phyloP scores from a whole-genome alignment of 257 asterid species.

The Nicotiana attenuata region DNA sequence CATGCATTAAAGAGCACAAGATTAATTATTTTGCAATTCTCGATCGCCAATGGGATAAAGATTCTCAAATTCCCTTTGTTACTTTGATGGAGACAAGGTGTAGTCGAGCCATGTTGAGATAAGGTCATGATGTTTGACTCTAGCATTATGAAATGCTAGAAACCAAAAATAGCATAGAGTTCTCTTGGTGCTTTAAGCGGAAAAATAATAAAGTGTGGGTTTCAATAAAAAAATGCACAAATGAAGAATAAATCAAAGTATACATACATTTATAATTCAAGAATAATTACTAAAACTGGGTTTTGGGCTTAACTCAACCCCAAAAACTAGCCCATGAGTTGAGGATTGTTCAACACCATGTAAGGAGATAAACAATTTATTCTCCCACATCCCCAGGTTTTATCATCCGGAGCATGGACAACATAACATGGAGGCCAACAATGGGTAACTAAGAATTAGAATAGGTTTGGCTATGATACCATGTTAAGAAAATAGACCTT shows the following conservation, averaged over 20 bases:
- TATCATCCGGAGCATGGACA: neutral
- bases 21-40: neutral
- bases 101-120: neutral
- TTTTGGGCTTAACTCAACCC: neutral
- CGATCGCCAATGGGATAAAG: neutral
- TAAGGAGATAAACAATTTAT: neutral
- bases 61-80: neutral
- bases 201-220: neutral
- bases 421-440: neutral
- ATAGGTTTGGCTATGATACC: neutral
- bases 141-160: neutral
- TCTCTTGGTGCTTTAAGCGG: neutral
- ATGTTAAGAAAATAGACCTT: neutral
- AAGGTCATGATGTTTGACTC: neutral
- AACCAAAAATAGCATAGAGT: neutral
- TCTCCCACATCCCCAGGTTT: neutral
- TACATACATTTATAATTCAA: neutral
- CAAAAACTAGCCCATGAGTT: neutral
- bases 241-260: neutral
- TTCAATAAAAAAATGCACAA: neutral
- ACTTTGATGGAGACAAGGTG: neutral
- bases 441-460: neutral
- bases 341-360: neutral
- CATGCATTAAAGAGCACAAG: neutral
- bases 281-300: neutral